phyloP scores from a whole-genome alignment of 225 moss, liverwort and hornwort genomes.

The Ulota crispa region DNA sequence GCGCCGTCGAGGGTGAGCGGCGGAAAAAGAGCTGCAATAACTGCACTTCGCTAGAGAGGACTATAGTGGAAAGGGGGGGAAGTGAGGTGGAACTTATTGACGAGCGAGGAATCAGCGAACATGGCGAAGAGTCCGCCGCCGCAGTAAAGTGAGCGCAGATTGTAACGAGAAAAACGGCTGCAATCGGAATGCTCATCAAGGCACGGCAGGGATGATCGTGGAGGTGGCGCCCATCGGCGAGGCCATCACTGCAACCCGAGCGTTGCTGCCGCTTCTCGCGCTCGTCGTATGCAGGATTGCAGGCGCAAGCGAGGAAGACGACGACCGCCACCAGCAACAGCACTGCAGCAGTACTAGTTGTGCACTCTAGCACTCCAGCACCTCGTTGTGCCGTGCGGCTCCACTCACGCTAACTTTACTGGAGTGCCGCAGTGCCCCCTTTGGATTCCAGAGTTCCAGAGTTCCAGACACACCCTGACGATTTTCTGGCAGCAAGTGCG shows the following conservation, averaged over 20 bases:
- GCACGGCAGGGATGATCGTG: not conserved
- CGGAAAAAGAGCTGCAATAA: not conserved
- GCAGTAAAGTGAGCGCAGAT: slow-evolving; percentile 13
- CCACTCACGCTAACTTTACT: not conserved
- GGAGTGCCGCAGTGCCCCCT: too few relatives aligned
- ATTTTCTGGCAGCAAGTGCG: too few relatives aligned
- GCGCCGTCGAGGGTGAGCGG: not conserved
- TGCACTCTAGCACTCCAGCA: too few relatives aligned
- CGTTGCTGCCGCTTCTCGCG: not conserved
- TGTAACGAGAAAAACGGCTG: slow-evolving; percentile 43
- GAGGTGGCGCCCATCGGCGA: slow-evolving; percentile 1
- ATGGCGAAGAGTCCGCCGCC: slow-evolving; percentile 23
- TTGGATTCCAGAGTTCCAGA: not conserved
- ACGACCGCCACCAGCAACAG: not conserved
- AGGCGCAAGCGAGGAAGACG: not conserved
- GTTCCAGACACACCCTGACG: too few relatives aligned
- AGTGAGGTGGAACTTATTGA: not conserved
- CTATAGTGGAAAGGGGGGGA: not conserved
- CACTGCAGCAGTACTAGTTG: not conserved
- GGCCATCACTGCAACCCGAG: not conserved
- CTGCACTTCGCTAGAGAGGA: not conserved
- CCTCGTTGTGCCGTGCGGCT: not conserved
- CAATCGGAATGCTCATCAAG: slow-evolving; percentile 3
- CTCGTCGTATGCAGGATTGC: not conserved
- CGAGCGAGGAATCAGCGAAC: not conserved